Percentiles rank a stretch among this genome's conserved stretches.
phyloP scores from a whole-genome alignment of 2,329 filamentous ascomycete species.

The Ophioceras dolichostomum region DNA sequence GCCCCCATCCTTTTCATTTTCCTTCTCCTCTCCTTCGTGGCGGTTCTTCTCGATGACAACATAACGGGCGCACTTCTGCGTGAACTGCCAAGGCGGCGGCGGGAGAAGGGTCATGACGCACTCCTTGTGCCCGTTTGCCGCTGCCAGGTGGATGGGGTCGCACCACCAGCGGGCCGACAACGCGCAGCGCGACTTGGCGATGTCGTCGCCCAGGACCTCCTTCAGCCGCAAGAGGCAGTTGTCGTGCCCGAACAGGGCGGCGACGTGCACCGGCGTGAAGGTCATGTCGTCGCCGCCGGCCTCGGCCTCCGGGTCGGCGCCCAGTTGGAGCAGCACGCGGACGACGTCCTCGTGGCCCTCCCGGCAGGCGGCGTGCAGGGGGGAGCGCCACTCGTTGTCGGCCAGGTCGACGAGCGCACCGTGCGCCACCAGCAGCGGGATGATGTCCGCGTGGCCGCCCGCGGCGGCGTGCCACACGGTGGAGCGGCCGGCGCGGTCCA shows the following conservation, averaged over 20 bases:
- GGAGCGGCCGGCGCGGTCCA: neutral
- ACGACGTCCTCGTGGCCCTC: neutral
- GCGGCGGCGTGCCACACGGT: slow-evolving; percentile 1
- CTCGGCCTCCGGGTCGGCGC: neutral
- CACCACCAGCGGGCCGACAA: too few relatives aligned
- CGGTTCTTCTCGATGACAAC: too few relatives aligned
- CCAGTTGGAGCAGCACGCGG: neutral
- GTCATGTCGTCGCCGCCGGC: neutral
- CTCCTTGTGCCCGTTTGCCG: neutral
- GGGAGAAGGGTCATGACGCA: too few relatives aligned
- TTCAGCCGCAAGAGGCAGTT: neutral
- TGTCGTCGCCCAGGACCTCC: too few relatives aligned
- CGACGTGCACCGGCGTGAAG: slow-evolving; percentile 2
- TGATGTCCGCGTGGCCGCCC: neutral
- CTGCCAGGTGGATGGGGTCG: slow-evolving; percentile 1
- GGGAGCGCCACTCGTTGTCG: neutral
- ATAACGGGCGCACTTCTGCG: too few relatives aligned
- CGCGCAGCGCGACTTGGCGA: too few relatives aligned
- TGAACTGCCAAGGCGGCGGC: too few relatives aligned
- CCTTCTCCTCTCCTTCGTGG: too few relatives aligned
- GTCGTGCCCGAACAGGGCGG: slow-evolving; percentile 1
- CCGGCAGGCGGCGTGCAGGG: slow-evolving; percentile 1
- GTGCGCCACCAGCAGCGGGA: neutral
- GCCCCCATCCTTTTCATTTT: too few relatives aligned
- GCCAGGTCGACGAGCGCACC: neutral